These are phyloP conservation scores for Cystobasidiaceae sp. DNA, from an alignment of 1,284 basidiomycete species.

Conservation along the genomic window DNA sequence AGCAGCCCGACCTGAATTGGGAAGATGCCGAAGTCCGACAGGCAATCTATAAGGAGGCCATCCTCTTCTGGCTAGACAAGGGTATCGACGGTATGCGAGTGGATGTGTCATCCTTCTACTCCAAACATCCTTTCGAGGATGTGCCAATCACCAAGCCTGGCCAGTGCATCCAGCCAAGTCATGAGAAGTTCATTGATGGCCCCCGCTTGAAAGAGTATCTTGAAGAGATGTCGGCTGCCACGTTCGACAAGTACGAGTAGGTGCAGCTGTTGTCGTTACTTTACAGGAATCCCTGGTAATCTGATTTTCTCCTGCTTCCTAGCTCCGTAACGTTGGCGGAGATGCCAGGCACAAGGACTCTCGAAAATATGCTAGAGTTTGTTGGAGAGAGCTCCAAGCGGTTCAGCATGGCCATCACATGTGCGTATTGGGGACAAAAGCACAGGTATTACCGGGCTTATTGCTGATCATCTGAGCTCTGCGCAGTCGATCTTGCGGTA, in stretches of 20 bases:
- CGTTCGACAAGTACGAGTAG: constrained; percentile 26
- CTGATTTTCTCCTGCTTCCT: background rate
- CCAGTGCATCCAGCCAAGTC: background rate
- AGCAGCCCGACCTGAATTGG: constrained; percentile 78
- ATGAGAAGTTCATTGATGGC: constrained; percentile 14
- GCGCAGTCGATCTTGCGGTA: constrained; percentile 21
- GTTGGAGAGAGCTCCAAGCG: constrained; percentile 14
- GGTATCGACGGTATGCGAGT: constrained; percentile 67
- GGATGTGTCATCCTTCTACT: constrained; percentile 30
- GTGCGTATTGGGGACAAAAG: too few relatives aligned
- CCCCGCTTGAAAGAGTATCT: constrained; percentile 12
- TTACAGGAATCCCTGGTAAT: background rate
- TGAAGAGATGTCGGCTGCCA: constrained; percentile 15
- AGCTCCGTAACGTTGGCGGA: constrained; percentile 24
- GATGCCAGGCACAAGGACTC: constrained; percentile 4
- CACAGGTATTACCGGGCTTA: background rate
- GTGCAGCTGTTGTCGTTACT: background rate
- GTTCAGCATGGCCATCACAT: constrained; percentile 25
- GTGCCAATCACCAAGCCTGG: constrained; percentile 56
- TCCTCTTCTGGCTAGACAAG: constrained; percentile 68
- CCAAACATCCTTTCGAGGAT: constrained; percentile 61
- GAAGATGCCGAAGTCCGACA: constrained; percentile 53
- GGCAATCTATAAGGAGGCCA: constrained; percentile 25
- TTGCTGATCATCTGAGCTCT: background rate
- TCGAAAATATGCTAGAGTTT: constrained; percentile 20